Evolutionary conservation across 176 grass and related monocot genomes (phyloP).

Genomic region (Oryza meyeriana): DNA sequence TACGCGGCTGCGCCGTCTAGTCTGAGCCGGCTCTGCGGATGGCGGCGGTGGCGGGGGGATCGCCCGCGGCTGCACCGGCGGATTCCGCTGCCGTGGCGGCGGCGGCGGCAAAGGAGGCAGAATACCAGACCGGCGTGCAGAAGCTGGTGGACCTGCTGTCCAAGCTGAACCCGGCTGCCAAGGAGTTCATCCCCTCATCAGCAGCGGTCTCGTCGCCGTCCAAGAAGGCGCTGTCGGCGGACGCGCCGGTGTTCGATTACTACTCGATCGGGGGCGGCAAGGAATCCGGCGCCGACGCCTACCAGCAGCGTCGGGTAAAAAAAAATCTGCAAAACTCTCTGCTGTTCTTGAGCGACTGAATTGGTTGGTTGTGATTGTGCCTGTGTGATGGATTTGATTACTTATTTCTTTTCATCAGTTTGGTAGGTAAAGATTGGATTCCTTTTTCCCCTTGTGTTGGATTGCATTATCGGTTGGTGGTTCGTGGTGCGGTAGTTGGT

Average conservation of each 20-base stretch:
- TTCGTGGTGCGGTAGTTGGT: conserved; percentile 37
- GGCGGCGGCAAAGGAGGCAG: conserved; percentile 38
- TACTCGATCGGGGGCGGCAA: conserved; percentile 17
- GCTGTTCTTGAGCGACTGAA: background rate
- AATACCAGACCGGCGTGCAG: conserved; percentile 65
- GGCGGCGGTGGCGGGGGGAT: conserved; percentile 70
- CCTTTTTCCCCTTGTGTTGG: background rate
- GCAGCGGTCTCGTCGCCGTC: background rate
- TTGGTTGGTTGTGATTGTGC: background rate
- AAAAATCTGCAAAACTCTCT: background rate
- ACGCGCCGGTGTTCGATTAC: conserved; percentile 62
- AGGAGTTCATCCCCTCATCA: conserved; percentile 79
- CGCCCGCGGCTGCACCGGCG: conserved; percentile 9
- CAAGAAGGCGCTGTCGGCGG: conserved; percentile 63
- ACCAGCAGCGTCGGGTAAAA: conserved; percentile 54
- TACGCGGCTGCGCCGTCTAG: background rate
- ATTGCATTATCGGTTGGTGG: conserved; percentile 30
- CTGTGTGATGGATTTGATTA: conserved; percentile 16
- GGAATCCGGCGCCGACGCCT: conserved; percentile 43
- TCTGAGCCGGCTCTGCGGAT: conserved; percentile 29
- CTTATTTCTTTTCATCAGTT: background rate
- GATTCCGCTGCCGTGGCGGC: conserved; percentile 7
- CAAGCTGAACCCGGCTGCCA: conserved; percentile 83
- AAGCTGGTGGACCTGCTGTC: conserved; percentile 87
- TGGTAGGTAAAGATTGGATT: background rate